Conservation (phyloP, 805 yeast genomes). For the Starmerella ratchasimensis region DNA sequence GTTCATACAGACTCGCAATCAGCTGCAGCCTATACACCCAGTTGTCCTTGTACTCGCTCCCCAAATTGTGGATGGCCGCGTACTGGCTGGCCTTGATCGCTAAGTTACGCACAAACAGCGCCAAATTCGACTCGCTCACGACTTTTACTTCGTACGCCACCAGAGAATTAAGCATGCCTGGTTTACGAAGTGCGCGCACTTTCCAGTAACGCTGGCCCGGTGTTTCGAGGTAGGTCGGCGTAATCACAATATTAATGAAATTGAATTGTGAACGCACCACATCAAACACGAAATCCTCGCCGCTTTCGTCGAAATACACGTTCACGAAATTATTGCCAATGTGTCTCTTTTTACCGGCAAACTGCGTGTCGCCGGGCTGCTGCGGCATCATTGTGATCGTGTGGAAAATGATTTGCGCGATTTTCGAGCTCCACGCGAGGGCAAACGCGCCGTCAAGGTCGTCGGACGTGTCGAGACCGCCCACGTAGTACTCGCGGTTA, state of each 20-base stretch:
- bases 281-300: slow-evolving; percentile 53
- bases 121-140: slow-evolving; percentile 43
- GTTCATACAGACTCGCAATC: slow-evolving; percentile 30
- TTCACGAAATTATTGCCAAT: slow-evolving; percentile 78
- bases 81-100: slow-evolving; percentile 55
- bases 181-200: slow-evolving; percentile 49
- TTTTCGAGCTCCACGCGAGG: slow-evolving; percentile 56
- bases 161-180: slow-evolving; percentile 63
- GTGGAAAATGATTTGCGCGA: slow-evolving; percentile 61
- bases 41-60: slow-evolving; percentile 41
- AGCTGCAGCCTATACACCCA: slow-evolving; percentile 60
- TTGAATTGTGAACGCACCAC: slow-evolving; percentile 66
- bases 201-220: slow-evolving; percentile 30
- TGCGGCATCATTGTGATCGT: slow-evolving; percentile 71
- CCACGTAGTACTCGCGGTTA: slow-evolving; percentile 45
- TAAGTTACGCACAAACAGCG: slow-evolving; percentile 52
- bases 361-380: slow-evolving; percentile 31
- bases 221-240: slow-evolving; percentile 32
- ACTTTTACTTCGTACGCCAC: slow-evolving; percentile 67
- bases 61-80: slow-evolving; percentile 61
- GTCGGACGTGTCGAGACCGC: slow-evolving; percentile 62
- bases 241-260: slow-evolving; percentile 63
- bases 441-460: slow-evolving; percentile 68
- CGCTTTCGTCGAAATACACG: slow-evolving; percentile 68
- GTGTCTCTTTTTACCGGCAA: slow-evolving; percentile 59